phyloP scores from a whole-genome alignment of 805 yeast genomes.

The Metschnikowia hibisci region DNA sequence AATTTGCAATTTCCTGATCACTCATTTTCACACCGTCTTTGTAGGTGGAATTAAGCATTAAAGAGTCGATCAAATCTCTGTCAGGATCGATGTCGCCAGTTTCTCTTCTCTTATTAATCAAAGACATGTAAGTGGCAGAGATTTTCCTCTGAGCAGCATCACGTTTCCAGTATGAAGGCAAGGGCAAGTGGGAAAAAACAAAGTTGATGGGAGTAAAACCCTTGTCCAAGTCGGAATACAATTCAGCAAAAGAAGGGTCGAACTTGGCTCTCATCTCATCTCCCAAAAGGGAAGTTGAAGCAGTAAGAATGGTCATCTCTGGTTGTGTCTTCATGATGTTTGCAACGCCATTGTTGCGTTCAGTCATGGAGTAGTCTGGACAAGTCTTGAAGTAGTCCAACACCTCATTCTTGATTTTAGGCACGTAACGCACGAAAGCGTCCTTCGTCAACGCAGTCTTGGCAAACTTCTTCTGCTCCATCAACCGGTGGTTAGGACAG shows the following conservation, averaged over 20 bases:
- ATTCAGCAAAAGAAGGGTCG: constrained; percentile 75
- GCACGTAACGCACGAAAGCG: constrained; percentile 81
- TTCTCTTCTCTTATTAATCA: constrained; percentile 70
- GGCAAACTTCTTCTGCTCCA: constrained; percentile 98
- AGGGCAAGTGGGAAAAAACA: constrained; percentile 90
- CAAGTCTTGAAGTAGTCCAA: constrained; percentile 57
- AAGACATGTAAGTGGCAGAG: constrained; percentile 72
- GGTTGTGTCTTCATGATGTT: constrained; percentile 84
- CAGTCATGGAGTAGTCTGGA: constrained; percentile 42
- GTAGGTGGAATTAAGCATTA: constrained; percentile 78
- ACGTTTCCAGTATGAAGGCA: constrained; percentile 78
- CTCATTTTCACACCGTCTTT: constrained; percentile 94
- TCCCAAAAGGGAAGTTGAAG: constrained; percentile 87
- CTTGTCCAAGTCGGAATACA: constrained; percentile 89
- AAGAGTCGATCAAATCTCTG: constrained; percentile 85
- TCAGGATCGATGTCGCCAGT: constrained; percentile 69
- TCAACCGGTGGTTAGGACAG: constrained; percentile 86
- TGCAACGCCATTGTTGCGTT: constrained; percentile 43
- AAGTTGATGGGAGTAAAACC: constrained; percentile 96
- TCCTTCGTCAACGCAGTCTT: constrained; percentile 84
- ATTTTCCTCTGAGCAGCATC: constrained; percentile 85
- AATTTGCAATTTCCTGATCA: constrained; percentile 89
- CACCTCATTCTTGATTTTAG: constrained; percentile 78
- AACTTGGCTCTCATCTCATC: constrained; percentile 84
- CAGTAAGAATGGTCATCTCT: constrained; percentile 94